Evolutionary conservation across 2,329 filamentous ascomycete genomes (phyloP).

Genomic region (Hymenoscyphus repandus): DNA sequence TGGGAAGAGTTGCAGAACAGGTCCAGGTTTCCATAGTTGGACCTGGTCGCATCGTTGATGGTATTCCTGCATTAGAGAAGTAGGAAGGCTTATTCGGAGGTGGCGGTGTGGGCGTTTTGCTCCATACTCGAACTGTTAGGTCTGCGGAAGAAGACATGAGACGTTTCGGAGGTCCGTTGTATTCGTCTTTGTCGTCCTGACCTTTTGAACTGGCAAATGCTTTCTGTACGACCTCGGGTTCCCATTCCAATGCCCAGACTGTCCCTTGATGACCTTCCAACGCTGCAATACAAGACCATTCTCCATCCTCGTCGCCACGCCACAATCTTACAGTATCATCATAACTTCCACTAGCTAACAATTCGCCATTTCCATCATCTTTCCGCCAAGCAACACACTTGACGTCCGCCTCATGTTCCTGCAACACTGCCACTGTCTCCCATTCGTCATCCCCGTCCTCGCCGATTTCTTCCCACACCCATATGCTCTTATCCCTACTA

Average conservation of each 20-base stretch:
- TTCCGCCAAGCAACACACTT: conserved; percentile 94
- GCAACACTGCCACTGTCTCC: conserved; percentile 91
- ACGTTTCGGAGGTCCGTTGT: conserved; percentile 45
- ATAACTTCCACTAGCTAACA: conserved; percentile 87
- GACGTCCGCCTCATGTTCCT: conserved; percentile 92
- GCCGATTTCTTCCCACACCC: conserved; percentile 95
- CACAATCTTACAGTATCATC: conserved; percentile 88
- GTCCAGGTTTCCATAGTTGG: conserved; percentile 77
- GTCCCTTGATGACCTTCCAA: conserved; percentile 78
- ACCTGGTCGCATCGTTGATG: conserved; percentile 79
- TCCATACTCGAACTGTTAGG: conserved; percentile 73
- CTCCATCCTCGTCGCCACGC: conserved; percentile 65
- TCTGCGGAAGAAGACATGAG: conserved; percentile 86
- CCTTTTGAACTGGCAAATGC: conserved; percentile 7
- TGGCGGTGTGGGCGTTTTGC: conserved; percentile 37
- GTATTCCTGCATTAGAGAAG: conserved; percentile 52
- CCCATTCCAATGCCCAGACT: conserved; percentile 84
- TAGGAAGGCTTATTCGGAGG: conserved; percentile 25
- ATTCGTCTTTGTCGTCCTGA: conserved; percentile 30
- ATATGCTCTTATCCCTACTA: conserved; percentile 87
- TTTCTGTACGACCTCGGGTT: conserved; percentile 35
- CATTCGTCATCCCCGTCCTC: conserved; percentile 83
- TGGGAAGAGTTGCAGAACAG: conserved; percentile 70
- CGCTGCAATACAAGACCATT: conserved; percentile 86
- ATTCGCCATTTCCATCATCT: conserved; percentile 56